phyloP scores from a whole-genome alignment of 1,284 basidiomycete genomes.

The Leccinum griseonigrum region DNA sequence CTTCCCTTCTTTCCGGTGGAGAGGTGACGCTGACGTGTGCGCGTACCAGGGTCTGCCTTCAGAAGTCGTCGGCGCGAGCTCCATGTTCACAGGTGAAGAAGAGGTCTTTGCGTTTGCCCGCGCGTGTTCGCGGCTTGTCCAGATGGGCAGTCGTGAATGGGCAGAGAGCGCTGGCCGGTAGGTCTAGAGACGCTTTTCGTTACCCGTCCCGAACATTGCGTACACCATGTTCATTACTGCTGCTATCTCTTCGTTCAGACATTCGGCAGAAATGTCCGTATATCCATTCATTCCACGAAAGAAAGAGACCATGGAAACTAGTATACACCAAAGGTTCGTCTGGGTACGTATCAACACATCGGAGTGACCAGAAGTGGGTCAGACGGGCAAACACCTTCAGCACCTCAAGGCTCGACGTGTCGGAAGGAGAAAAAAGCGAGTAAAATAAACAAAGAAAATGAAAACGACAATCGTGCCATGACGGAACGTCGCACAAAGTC shows the following conservation, averaged over 20 bases:
- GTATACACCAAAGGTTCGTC: constrained; percentile 26
- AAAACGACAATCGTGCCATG: constrained; percentile 3
- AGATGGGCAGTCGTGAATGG: constrained; percentile 91
- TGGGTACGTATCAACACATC: constrained; percentile 20
- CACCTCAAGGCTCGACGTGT: constrained; percentile 2
- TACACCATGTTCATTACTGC: not conserved
- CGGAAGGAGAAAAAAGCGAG: not conserved
- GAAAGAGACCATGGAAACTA: constrained; percentile 14
- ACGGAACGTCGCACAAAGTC: constrained; percentile 12
- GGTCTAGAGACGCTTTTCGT: not conserved
- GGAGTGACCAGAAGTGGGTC: constrained; percentile 6
- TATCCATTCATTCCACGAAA: constrained; percentile 10
- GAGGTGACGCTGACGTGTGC: not conserved
- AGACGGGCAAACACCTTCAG: not conserved
- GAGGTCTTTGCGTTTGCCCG: constrained; percentile 94
- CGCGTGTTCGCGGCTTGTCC: constrained; percentile 85
- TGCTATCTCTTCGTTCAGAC: not conserved
- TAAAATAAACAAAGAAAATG: not conserved
- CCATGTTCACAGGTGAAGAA: constrained; percentile 92
- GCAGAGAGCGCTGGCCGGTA: constrained; percentile 57
- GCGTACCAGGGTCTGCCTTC: constrained; percentile 68
- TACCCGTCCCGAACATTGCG: not conserved
- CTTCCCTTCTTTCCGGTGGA: not conserved
- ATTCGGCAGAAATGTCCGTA: not conserved
- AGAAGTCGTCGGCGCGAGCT: constrained; percentile 73